These are phyloP conservation scores for Prunus padus DNA, from an alignment of 306 rosid species.

Conservation along the genomic window DNA sequence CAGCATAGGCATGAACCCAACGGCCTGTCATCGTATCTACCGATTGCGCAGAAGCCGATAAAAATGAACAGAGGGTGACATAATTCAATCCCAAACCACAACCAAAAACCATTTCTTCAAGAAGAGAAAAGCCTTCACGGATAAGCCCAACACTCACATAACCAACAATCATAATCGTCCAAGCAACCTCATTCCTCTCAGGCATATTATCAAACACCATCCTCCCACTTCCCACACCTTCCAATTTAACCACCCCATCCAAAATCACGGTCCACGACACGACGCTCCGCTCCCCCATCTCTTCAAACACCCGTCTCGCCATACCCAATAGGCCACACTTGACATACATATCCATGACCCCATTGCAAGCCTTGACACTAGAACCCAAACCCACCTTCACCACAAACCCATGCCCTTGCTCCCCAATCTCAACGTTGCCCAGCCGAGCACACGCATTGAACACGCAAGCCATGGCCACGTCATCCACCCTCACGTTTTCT, in stretches of 20 bases:
- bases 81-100: conserved; percentile 46
- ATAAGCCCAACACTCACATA: conserved; percentile 52
- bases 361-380: conserved; percentile 50
- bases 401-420: conserved; percentile 43
- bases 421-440: conserved; percentile 37
- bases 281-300: conserved; percentile 48
- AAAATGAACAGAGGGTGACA: conserved; percentile 55
- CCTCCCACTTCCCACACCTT: conserved; percentile 60
- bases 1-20: conserved; percentile 72
- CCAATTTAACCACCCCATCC: conserved; percentile 59
- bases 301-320: conserved; percentile 54
- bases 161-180: conserved; percentile 72
- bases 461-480: conserved; percentile 45
- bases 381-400: conserved; percentile 46
- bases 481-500: conserved; percentile 38
- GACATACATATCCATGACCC: conserved; percentile 66
- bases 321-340: conserved; percentile 51
- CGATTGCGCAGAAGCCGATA: conserved; percentile 56
- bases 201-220: conserved; percentile 62
- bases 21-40: conserved; percentile 53
- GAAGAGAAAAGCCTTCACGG: conserved; percentile 43
- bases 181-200: conserved; percentile 70
- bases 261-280: conserved; percentile 77
- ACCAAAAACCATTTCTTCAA: conserved; percentile 52
- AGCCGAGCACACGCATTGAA: conserved; percentile 46